phyloP scores from a whole-genome alignment of 1,139 yeast species.

The Lizanozyma gosingica region DNA sequence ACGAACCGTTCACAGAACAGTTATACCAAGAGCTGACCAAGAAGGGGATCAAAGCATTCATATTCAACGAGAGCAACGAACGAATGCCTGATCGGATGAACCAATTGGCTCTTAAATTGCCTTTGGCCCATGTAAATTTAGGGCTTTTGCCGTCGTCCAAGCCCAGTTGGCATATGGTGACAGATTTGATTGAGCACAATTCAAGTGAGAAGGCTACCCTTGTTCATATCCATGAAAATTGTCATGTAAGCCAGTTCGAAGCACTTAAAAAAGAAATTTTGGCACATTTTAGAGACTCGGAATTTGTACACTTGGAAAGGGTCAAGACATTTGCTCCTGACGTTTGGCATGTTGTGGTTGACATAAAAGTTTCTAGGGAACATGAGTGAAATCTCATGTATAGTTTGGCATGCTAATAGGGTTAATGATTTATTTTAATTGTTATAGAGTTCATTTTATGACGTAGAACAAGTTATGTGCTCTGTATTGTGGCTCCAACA shows the following conservation, averaged over 20 bases:
- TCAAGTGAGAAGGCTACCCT: constrained; percentile 12
- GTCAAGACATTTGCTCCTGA: constrained; percentile 87
- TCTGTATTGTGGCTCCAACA: too few species aligned
- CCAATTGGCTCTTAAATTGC: constrained; percentile 9
- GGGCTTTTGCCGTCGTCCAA: constrained; percentile 70
- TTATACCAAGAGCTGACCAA: constrained; percentile 5
- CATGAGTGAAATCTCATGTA: too few species aligned
- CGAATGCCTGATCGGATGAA: constrained; percentile 33
- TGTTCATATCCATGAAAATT: constrained; percentile 74
- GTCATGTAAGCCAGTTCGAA: constrained; percentile 35
- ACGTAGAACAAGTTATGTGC: too few species aligned
- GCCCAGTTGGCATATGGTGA: constrained; percentile 49
- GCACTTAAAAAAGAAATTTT: constrained; percentile 16
- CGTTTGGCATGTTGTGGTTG: constrained; percentile 71
- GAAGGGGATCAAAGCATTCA: constrained; percentile 17
- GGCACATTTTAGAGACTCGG: constrained; percentile 7
- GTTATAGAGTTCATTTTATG: too few species aligned
- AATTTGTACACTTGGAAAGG: constrained; percentile 34
- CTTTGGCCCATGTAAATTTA: constrained; percentile 58
- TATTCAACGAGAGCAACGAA: constrained; percentile 60
- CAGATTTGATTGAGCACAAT: constrained; percentile 13
- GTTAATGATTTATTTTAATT: too few species aligned
- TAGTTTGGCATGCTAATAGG: too few species aligned
- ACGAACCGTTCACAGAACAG: constrained; percentile 20
- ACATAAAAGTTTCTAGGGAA: constrained; percentile 16